Conservation (phyloP, 2,329 filamentous ascomycete genomes). For the Venturiaceae sp. region DNA sequence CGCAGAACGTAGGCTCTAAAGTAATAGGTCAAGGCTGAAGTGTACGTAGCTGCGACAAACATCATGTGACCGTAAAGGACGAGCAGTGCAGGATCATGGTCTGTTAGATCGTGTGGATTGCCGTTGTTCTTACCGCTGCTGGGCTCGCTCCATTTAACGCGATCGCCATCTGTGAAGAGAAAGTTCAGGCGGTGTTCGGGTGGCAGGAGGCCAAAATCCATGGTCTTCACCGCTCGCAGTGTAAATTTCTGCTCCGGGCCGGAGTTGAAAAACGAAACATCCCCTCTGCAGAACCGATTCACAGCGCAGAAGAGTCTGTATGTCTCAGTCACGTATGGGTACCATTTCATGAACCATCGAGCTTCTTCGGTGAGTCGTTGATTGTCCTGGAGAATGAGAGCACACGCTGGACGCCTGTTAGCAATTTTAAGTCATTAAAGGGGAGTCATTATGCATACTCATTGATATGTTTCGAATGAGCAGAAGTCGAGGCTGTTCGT, state of each 20-base stretch:
- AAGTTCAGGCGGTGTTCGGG: conserved; percentile 37
- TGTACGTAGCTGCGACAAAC: conserved; percentile 73
- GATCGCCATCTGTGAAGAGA: conserved; percentile 26
- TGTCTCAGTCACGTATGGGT: conserved; percentile 59
- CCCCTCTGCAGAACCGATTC: conserved; percentile 66
- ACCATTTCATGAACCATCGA: conserved; percentile 77
- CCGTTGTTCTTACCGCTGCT: conserved; percentile 22
- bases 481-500: conserved; percentile 56
- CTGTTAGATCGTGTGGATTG: conserved; percentile 29
- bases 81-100: conserved; percentile 70
- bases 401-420: conserved; percentile 53
- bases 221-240: conserved; percentile 79
- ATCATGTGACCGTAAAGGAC: conserved; percentile 87
- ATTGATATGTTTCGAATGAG: conserved; percentile 71
- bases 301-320: conserved; percentile 75
- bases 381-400: conserved; percentile 67
- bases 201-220: conserved; percentile 60
- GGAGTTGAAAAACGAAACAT: conserved; percentile 65
- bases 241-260: conserved; percentile 85
- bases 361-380: conserved; percentile 66
- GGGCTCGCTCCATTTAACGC: conserved; percentile 25
- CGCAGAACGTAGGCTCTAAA: conserved; percentile 57
- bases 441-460: conserved; percentile 34
- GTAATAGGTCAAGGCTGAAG: conserved; percentile 81
- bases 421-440: not conserved